phyloP scores from a whole-genome alignment of 352 stramenopile species.

The Globisporangium cederbergense region DNA sequence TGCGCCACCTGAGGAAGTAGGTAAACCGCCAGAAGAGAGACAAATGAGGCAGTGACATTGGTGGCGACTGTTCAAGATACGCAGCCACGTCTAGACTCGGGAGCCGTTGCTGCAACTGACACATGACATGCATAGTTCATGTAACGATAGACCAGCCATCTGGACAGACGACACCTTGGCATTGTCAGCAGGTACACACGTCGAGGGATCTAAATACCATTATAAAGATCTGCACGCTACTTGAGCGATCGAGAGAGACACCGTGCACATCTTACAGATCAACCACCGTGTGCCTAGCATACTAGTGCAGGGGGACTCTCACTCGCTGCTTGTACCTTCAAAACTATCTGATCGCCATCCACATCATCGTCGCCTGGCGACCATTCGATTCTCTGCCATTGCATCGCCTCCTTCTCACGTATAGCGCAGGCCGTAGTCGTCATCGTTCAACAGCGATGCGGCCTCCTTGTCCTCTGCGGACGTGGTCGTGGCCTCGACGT shows the following conservation, averaged over 20 bases:
- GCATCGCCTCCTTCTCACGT: constrained; percentile 29
- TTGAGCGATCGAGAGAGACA: background rate
- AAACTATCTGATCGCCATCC: constrained; percentile 2
- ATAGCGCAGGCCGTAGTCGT: constrained; percentile 75
- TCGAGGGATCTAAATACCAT: constrained; percentile 12
- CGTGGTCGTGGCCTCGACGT: constrained; percentile 75
- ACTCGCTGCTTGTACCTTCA: background rate
- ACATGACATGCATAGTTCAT: background rate
- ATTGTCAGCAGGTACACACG: no score
- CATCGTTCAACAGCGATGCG: constrained; percentile 63
- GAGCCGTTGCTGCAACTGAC: constrained; percentile 7
- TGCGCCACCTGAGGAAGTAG: background rate
- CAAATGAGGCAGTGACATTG: background rate
- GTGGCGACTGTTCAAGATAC: constrained; percentile 13
- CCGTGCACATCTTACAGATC: background rate
- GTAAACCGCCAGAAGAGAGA: background rate
- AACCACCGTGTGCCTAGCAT: background rate
- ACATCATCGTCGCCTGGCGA: background rate
- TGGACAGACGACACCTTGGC: background rate
- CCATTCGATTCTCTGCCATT: background rate
- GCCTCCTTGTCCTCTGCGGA: constrained; percentile 85
- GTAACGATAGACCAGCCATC: background rate
- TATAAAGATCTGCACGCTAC: constrained; percentile 5
- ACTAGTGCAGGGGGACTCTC: background rate
- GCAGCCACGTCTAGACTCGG: background rate